Evolutionary conservation across 805 yeast genomes (phyloP).

Genomic region (Isabelozyma pseudorhagii): DNA sequence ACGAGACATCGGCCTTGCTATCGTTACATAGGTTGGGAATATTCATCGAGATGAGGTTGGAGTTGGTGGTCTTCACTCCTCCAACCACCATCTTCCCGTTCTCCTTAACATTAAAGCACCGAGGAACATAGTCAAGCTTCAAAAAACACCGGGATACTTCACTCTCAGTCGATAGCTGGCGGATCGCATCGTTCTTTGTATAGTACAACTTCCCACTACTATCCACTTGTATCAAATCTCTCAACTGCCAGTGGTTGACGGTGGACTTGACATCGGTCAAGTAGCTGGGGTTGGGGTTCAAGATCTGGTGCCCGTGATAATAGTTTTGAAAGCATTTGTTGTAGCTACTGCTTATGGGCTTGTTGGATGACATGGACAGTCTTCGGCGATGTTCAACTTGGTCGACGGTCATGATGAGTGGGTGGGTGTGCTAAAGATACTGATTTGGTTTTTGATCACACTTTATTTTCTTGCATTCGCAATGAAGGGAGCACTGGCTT

Average conservation of each 20-base stretch:
- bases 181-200: constrained; percentile 55
- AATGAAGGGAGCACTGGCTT: neutral
- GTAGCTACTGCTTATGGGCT: neutral
- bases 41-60: constrained; percentile 21
- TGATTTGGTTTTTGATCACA: neutral
- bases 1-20: constrained; percentile 2
- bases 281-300: constrained; percentile 35
- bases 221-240: constrained; percentile 65
- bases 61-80: constrained; percentile 44
- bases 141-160: constrained; percentile 29
- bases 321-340: constrained; percentile 41
- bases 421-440: neutral
- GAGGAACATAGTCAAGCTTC: constrained; percentile 62
- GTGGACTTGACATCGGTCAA: constrained; percentile 27
- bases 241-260: constrained; percentile 72
- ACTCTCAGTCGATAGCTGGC: constrained; percentile 34
- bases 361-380: neutral
- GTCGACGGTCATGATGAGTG: neutral
- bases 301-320: constrained; percentile 35
- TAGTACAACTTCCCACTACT: constrained; percentile 49
- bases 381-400: neutral
- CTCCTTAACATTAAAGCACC: constrained; percentile 58
- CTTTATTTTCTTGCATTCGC: neutral
- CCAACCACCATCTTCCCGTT: constrained; percentile 50
- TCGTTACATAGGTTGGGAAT: constrained; percentile 18